Conservation (phyloP, 2,329 filamentous ascomycete species). For the Colletotrichum tamarilloi region DNA sequence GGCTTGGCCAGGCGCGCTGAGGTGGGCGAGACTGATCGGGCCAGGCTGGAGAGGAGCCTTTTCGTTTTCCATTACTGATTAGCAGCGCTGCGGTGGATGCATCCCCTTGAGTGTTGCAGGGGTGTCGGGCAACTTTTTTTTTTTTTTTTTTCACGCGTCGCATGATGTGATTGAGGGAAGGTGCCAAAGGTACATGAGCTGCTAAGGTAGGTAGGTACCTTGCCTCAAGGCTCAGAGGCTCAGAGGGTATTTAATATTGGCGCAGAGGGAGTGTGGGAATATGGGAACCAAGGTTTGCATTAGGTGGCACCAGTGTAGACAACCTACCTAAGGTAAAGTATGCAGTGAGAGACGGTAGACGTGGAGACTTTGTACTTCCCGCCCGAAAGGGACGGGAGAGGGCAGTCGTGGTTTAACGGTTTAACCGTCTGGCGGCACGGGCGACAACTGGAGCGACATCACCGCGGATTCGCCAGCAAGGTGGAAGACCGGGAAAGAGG, state of each 20-base stretch:
- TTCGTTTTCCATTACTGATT: slow-evolving; percentile 25
- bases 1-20: neutral
- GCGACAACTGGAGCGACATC: neutral
- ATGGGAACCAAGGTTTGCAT: slow-evolving; percentile 12
- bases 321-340: neutral
- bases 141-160: slow-evolving; percentile 1
- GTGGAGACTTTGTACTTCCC: neutral
- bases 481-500: neutral
- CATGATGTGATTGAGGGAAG: slow-evolving; percentile 33
- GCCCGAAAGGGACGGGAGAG: no score
- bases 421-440: no score
- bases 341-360: neutral
- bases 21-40: slow-evolving; percentile 22
- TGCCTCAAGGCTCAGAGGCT: no score
- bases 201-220: neutral
- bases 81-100: slow-evolving; percentile 32
- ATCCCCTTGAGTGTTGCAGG: slow-evolving; percentile 27
- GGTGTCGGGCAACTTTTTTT: slow-evolving; percentile 19
- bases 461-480: neutral
- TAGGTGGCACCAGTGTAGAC: neutral
- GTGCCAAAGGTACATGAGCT: neutral
- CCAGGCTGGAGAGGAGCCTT: slow-evolving; percentile 19
- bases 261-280: neutral
- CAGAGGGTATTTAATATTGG: neutral
- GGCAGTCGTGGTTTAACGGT: neutral